Base-by-base conservation (phyloP, 306 rosid species). In the Sophora flavescens region DNA sequence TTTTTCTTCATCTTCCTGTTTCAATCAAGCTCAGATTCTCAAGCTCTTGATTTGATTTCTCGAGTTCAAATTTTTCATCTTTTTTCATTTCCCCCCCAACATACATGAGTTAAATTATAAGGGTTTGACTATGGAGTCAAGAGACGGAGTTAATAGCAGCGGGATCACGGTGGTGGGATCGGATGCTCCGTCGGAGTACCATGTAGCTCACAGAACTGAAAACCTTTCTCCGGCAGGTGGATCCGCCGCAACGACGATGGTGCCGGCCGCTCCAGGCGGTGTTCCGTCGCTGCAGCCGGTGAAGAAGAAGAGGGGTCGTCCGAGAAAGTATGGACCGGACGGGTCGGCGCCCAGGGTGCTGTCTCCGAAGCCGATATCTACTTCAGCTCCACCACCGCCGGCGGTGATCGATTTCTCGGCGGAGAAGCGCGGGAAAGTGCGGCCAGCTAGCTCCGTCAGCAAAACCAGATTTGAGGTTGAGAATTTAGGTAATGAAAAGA, bases 121-220 rank as follows among this genome's bases (percentile, higher is more conserved):
- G 70, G 47, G 71, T 83, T 75, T 81, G 72, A 74, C 60, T 51
- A 95, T 95, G 99, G 99, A 95, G 81, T 85, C 88, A 18, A 90
- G 96, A 63, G 98, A 89, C 63, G 91, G 86, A 18, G 87, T 86
- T 60, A 86, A 3, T 47, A 47, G 82, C 54, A 86, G 96, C 76
- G 97, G 96, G 82, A 97, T 95, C 75, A 91, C 98, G 84, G 97
- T 95, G 83, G 96, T 91, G 64, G 99, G 92, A 90, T 95, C 99
- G 72, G 97, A 95, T 83, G 96, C 97, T 88, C 97, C 97, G 75
- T 87, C 99, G 74, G 97, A 92, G 74, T 95, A 89, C 74, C 97
- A 88, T 63, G 88, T 91, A 47, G 93, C 97, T 82, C 97, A 96
- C 17, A 89, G 97, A 88, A 69, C 86, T 6, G 97, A 91, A 50